Base-by-base conservation (phyloP, 2,329 filamentous ascomycete species). In the Monilinia fructicola region DNA sequence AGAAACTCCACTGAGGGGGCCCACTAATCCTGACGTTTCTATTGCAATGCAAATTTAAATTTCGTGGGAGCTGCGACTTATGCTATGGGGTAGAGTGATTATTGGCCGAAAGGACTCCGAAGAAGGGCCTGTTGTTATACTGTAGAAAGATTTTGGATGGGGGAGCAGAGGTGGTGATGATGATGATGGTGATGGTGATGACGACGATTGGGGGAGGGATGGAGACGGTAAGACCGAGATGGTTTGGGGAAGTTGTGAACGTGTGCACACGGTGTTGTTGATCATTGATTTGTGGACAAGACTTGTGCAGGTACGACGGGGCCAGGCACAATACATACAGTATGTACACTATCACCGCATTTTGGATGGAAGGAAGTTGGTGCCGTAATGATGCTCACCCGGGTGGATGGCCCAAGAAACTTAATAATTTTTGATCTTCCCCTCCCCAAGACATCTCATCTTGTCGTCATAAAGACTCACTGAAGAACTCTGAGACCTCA, bases 41-140 rank as follows among this genome's bases (percentile, higher is more conserved):
- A 9, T 65, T 38, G 23, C 46, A 40, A 50, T 65, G 62, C 42
- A 48, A 50, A 65, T 42, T 58, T 65, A 56, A 64, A n/a, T 35
- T 58, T 58, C 42, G 40, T 26, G 23, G 42, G 26, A 40, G 40
- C 31, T 35, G 31, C 31, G 31, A 35, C 31, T 35, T 3, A 35
- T 35, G 31, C 31, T 35, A 35, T 7, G 31, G 31, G 31, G 31
- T 35, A 44, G 42, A 7, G 2, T 59, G 40, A 16, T 52, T 59
- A 65, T 59, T 59, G 63, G 31, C 63, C 54, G 63, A 65, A 31
- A 65, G 54, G 31, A 5, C 31, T 21, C 63, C 63, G 63, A 65
- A 60, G 54, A 60, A 59, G 63, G 63, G 35, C 63, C 63, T 65
- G 63, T 65, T 65, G 44, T 56, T 35, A 35, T 35, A n/a, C n/a